Evolutionary conservation across 2,329 filamentous ascomycete species (phyloP), one percentile per base, ranked within the genome.

Genomic region (Neoascochyta sp.): DNA sequence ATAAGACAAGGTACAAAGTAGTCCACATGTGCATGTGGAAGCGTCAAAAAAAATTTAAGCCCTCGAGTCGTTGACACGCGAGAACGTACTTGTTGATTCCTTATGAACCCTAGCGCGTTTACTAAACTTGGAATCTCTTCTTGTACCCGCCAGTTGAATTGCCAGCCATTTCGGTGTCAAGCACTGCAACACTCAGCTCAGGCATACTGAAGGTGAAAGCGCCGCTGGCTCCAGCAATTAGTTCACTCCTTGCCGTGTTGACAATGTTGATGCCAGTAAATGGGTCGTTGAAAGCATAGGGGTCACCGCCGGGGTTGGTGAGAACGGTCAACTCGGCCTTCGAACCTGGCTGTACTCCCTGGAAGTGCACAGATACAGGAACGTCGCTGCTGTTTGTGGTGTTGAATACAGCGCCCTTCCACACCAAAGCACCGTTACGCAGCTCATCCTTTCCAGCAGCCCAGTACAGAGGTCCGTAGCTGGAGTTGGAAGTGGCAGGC

Each of bases 161-260:
- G 2, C 26, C 36, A 15, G 32, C 24, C 9, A 12, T 22, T 12
- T 49, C 59, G 10, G 52, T 55, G 22, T 76, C 72, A 29, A 80
- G 48, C 3, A 80, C 69, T 9, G 74, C 74, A 27, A 80, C 68
- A 42, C 73, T 77, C 34, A 77, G 56, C 41, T 74, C 62, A 0
- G 75, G 75, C 47, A 80, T 37, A 15, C 51, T 63, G 43, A 79
- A 79, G 23, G 55, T 56, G 43, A 79, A 77, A 2, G 45, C 53
- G 2, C 76, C 76, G 15, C 66, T 59, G 3, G 52, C 45, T 10
- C 63, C 66, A 3, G 55, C 55, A 10, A 30, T 43, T 16, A 60
- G 2, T 9, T 42, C 33, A 4, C 18, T 50, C 2, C 24, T 47
- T 5, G 32, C 47, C 1, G 39, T 49, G 11, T 48, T 44, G 5